Base-by-base conservation (phyloP, 2,329 filamentous ascomycete species). In the Sporothrix pseudoabietina region DNA sequence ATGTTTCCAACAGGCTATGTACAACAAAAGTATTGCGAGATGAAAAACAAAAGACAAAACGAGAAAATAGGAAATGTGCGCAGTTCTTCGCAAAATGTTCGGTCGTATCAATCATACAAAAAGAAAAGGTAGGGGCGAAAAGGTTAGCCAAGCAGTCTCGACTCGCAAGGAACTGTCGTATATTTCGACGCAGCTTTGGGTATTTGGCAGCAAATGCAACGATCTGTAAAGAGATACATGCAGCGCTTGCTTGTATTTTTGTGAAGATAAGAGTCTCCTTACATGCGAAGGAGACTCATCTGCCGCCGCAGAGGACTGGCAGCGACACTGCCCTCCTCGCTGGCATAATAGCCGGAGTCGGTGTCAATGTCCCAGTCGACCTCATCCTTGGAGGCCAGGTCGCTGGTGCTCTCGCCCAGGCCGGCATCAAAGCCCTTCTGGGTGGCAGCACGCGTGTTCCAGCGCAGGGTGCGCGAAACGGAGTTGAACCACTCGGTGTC, bases 401-500 rank as follows among this genome's bases (percentile, higher is more conserved):
- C 78, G 47, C 77, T 78, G 59, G 77, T 76, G 32, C 77, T 77
- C n/a, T 74, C 75, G 72, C 85, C 61, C 12, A 47, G 61, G 61
- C 61, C 81, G 70, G 85, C 82, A 72, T 92, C 91, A 85, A 97
- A 99, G 3, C 90, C 93, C 82, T 98, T 98, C 82, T 99, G 96
- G 72, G 91, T 91, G 5, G 95, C 94, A 4, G 94, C 94, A 63
- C 96, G 88, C 35, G 92, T 95, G 83, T 99, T 99, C 96, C 96
- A 99, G 75, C 94, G 88, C 74, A 99, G 86, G 3, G 95, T 97
- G 75, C 95, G 89, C 71, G 93, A 94, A 68, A 99, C 94, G 79
- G 93, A 97, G 81, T 98, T 93, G 80, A 99, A 98, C 96, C 96
- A 99, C 81, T 99, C 96, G 0, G 91, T 92, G 75, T 91, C 91